Conservation (phyloP, 176 grass and related monocot species). For the Poa annua region DNA sequence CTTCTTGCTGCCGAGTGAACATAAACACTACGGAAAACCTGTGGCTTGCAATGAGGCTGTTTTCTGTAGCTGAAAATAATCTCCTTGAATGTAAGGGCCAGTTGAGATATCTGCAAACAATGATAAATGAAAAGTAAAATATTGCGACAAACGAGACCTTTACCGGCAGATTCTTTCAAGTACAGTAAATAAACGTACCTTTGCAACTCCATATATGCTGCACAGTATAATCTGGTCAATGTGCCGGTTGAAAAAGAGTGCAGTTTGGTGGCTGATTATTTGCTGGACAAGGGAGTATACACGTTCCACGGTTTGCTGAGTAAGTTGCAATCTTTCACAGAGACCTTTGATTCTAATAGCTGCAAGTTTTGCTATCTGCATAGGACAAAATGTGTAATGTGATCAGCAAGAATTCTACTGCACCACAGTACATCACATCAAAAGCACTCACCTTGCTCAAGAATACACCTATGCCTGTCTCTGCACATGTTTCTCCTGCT, state of each 20-base stretch:
- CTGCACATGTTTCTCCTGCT: conserved; percentile 91
- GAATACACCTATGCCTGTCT: conserved; percentile 89
- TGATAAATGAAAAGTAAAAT: conserved; percentile 11
- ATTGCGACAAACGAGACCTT: not conserved
- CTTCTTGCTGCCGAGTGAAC: conserved; percentile 79
- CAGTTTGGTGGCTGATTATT: conserved; percentile 83
- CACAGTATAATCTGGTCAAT: conserved; percentile 97
- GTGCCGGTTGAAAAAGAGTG: conserved; percentile 93
- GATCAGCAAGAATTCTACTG: conserved; percentile 37
- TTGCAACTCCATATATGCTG: conserved; percentile 94
- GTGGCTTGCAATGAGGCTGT: conserved; percentile 95
- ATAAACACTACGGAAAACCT: conserved; percentile 95
- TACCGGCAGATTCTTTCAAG: not conserved
- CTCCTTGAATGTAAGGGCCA: conserved; percentile 90
- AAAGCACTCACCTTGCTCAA: conserved; percentile 77
- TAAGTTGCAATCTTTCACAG: conserved; percentile 87
- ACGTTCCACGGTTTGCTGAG: conserved; percentile 75
- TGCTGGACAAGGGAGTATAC: conserved; percentile 87
- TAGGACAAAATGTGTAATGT: conserved; percentile 8
- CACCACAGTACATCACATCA: not conserved
- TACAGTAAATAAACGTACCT: conserved; percentile 50
- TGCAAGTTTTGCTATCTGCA: conserved; percentile 81
- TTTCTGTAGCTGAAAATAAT: conserved; percentile 98
- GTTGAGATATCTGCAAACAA: conserved; percentile 74
- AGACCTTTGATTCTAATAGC: conserved; percentile 97